Evolutionary conservation across 345 rosid genomes (phyloP).

Genomic region (Bruguiera parviflora): DNA sequence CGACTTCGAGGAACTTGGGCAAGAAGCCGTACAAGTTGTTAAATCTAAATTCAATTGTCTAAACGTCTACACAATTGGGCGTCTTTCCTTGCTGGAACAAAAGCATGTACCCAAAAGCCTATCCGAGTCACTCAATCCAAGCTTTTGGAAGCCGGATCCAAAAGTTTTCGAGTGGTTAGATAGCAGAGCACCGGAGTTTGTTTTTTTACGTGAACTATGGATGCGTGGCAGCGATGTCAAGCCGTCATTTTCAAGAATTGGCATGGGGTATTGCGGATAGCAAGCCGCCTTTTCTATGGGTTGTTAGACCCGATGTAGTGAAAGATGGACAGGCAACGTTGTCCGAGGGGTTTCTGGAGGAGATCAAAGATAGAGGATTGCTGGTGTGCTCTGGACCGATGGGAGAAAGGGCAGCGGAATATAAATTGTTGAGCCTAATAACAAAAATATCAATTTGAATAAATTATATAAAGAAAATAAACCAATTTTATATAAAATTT

Average conservation of each 20-base stretch:
- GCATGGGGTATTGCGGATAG: slow-evolving; percentile 23
- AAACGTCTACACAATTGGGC: slow-evolving; percentile 18
- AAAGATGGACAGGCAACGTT: slow-evolving; percentile 5
- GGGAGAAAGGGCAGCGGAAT: no score
- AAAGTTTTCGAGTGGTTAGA: slow-evolving; percentile 18
- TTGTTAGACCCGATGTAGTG: slow-evolving; percentile 8
- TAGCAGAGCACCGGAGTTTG: slow-evolving; percentile 4
- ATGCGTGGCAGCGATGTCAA: neutral
- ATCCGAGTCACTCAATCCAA: neutral
- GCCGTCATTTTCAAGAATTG: slow-evolving; percentile 13
- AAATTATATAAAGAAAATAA: no score
- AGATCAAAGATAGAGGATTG: neutral
- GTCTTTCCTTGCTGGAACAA: slow-evolving; percentile 6
- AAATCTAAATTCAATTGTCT: slow-evolving; percentile 10
- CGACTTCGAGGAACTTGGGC: neutral
- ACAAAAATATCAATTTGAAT: no score
- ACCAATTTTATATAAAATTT: no score
- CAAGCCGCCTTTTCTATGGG: slow-evolving; percentile 18
- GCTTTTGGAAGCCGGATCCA: slow-evolving; percentile 23
- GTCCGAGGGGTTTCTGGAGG: slow-evolving; percentile 1
- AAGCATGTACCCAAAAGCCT: neutral
- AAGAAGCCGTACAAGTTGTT: slow-evolving; percentile 3
- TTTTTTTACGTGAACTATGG: slow-evolving; percentile 28
- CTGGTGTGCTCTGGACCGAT: no score
- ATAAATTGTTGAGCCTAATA: no score